phyloP scores from a whole-genome alignment of 108 stramenopile species.

The Mediolabrus comicus region DNA sequence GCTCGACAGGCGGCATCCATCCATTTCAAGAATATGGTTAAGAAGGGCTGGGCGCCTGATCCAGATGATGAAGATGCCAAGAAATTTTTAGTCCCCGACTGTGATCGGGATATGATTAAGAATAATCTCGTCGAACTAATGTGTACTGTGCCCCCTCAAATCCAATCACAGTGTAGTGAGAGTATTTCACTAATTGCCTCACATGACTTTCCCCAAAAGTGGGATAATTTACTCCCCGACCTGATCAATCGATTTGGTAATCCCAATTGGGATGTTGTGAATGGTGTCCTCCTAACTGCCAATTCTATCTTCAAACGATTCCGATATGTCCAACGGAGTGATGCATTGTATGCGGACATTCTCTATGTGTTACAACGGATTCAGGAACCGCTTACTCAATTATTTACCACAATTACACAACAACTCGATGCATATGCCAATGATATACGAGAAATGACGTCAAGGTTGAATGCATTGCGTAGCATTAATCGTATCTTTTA shows the following conservation, averaged over 20 bases:
- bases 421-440: conserved; percentile 53
- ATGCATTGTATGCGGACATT: conserved; percentile 82
- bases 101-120: conserved; percentile 92
- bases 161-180: conserved; percentile 93
- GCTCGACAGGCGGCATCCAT: conserved; percentile 91
- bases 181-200: conserved; percentile 91
- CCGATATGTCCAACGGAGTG: conserved; percentile 85
- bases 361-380: conserved; percentile 80
- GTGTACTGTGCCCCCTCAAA: conserved; percentile 87
- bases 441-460: conserved; percentile 44
- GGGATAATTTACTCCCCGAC: conserved; percentile 91
- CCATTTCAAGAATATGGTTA: conserved; percentile 96
- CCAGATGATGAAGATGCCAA: conserved; percentile 63
- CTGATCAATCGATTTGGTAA: conserved; percentile 77
- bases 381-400: conserved; percentile 76
- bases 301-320: conserved; percentile 95
- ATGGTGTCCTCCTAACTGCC: conserved; percentile 93
- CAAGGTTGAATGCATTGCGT: conserved; percentile 77
- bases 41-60: conserved; percentile 88
- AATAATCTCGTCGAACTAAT: conserved; percentile 93
- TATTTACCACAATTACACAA: conserved; percentile 63
- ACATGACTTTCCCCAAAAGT: conserved; percentile 93
- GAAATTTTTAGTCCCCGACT: conserved; percentile 40
- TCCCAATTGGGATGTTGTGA: conserved; percentile 73
- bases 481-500: conserved; percentile 90